Evolutionary conservation across 1,284 basidiomycete species (phyloP), one percentile per base, ranked within the genome.

Genomic region (Pyrrhoderma noxium): DNA sequence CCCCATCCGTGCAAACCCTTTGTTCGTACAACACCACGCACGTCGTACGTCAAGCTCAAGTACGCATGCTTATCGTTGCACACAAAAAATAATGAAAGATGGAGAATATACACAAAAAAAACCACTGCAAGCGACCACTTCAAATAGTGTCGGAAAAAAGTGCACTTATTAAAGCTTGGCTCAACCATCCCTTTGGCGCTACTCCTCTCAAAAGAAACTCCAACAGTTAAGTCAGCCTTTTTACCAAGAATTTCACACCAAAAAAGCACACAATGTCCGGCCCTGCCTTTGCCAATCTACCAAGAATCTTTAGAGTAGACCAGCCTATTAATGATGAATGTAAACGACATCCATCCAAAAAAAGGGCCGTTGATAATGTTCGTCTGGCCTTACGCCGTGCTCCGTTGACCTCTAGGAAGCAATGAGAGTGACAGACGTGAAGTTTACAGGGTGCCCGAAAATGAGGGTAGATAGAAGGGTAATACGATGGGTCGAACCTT

Each of bases 371-470:
- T 53, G 51, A 53, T 56, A 51, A 63, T 73, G 61, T 72, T 54
- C 65, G 70, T 73, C 63, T 68, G 68, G 71, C 71, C 71, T 73
- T 73, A 73, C 69, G 69, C 66, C 64, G 64, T 59, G 63, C 63
- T 65, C 64, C 69, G 65, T 62, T 52, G 49, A 56, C 56, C 65
- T 70, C 62, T 56, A 62, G 52, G 58, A 66, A 61, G 60, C 64
- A 59, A 64, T 66, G 64, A 68, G 70, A 68, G 67, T 66, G 59
- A 64, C 67, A 67, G 65, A 72, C 70, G 58, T 63, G 27, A 56
- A 5, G n/a, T 11, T 5, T 62, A 52, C 25, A 52, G 57, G 57
- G 61, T 52, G 50, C 50, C 56, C 55, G 59, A 57, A 53, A 55
- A 50, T 51, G 42, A 47, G 49, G 52, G 35, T 51, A 51, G 39